Evolutionary conservation across 805 yeast species (phyloP).

Genomic region (Blastobotrys robertii): DNA sequence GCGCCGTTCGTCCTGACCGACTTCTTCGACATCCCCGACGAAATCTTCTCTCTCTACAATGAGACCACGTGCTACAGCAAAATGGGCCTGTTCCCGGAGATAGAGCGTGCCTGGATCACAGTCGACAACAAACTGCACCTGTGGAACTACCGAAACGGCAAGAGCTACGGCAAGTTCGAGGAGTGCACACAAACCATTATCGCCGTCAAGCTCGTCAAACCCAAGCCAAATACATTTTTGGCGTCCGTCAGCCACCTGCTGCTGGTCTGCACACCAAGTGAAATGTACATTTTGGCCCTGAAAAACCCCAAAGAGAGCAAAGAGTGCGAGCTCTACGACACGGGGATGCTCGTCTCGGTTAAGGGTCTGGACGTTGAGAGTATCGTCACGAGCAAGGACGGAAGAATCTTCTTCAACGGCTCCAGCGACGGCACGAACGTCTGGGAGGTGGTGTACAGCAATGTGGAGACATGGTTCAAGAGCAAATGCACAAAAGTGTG

Average conservation of each 20-base stretch:
- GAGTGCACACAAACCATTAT: constrained; percentile 70
- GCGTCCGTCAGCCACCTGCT: constrained; percentile 64
- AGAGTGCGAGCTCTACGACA: constrained; percentile 62
- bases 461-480: constrained; percentile 77
- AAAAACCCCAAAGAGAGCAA: constrained; percentile 32
- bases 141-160: constrained; percentile 65
- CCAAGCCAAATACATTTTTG: constrained; percentile 72
- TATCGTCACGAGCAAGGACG: constrained; percentile 47
- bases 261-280: constrained; percentile 69
- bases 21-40: constrained; percentile 69
- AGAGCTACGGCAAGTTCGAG: constrained; percentile 72
- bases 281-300: constrained; percentile 68
- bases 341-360: constrained; percentile 70
- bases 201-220: constrained; percentile 67
- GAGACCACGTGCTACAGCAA: constrained; percentile 52
- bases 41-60: constrained; percentile 61
- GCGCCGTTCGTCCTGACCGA: constrained; percentile 68
- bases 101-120: constrained; percentile 77
- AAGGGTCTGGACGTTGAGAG: constrained; percentile 68
- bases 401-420: constrained; percentile 81
- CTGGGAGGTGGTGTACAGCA: constrained; percentile 82
- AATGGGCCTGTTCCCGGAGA: constrained; percentile 76
- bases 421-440: constrained; percentile 62
- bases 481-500: constrained; percentile 78
- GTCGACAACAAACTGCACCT: constrained; percentile 71